A percentile compares a stretch with the other conserved stretches of the same genome.
These are phyloP conservation scores for Elymus sibiricus DNA, from an alignment of 176 grass and related monocot species.

Conservation along the genomic window DNA sequence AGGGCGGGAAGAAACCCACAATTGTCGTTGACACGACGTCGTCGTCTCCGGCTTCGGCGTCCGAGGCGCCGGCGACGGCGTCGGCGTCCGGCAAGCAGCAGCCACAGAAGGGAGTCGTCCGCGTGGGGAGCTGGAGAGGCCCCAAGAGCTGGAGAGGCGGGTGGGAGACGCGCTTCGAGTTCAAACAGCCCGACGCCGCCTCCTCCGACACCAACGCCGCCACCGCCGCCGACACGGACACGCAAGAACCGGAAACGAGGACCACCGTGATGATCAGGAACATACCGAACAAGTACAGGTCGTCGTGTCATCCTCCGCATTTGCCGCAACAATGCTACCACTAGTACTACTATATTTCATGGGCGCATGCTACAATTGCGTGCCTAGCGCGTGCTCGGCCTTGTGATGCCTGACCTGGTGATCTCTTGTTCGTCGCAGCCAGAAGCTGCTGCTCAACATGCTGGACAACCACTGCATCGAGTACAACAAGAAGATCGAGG, in stretches of 20 bases:
- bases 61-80: conserved; percentile 3
- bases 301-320: conserved; percentile 6
- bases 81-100: conserved; percentile 41
- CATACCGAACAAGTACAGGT: conserved; percentile 99
- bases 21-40: background rate
- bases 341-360: conserved; percentile 37
- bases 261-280: conserved; percentile 99
- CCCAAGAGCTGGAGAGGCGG: conserved; percentile 30
- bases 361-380: background rate
- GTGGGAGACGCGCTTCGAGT: conserved; percentile 69
- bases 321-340: background rate
- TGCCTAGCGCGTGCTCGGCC: background rate
- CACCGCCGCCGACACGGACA: background rate
- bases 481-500: conserved; percentile 67
- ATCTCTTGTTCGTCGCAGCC: conserved; percentile 46
- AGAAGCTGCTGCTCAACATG: conserved; percentile 92
- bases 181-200: conserved; percentile 51
- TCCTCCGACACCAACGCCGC: background rate
- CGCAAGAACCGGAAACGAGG: conserved; percentile 54
- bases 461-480: conserved; percentile 97
- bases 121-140: conserved; percentile 30
- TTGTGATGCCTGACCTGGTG: background rate
- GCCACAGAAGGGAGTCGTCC: conserved; percentile 32
- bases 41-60: background rate
- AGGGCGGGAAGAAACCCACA: conserved; percentile 9